Percentiles rank a stretch among this genome's conserved stretches.
Conservation (phyloP, 1,284 basidiomycete species). For the Butyriboletus appendiculatus region DNA sequence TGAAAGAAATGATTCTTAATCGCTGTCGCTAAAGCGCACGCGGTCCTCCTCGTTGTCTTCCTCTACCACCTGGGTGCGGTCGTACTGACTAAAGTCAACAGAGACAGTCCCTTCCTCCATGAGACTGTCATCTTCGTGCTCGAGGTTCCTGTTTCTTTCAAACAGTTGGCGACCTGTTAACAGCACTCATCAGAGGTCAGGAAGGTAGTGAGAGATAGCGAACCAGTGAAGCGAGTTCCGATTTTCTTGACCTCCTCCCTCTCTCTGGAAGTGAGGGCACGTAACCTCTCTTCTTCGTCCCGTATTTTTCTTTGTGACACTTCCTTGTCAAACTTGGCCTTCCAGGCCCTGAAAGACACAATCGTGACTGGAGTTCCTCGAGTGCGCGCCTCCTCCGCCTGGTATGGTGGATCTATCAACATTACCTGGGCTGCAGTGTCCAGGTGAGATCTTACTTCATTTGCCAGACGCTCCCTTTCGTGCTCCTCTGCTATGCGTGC, state of each 20-base stretch:
- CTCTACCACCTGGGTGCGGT: conserved; percentile 58
- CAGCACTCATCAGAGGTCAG: conserved; percentile 5
- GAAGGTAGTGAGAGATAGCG: conserved; percentile 21
- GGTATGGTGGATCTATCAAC: conserved; percentile 5
- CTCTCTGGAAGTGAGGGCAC: conserved; percentile 79
- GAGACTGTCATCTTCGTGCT: conserved; percentile 65
- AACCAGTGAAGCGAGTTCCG: conserved; percentile 70
- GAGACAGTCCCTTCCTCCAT: conserved; percentile 83
- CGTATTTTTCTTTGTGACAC: conserved; percentile 56
- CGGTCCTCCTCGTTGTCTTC: conserved; percentile 65
- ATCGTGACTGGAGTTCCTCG: conserved; percentile 89
- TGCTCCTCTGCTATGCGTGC: conserved; percentile 61
- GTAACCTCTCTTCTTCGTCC: conserved; percentile 85
- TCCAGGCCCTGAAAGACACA: conserved; percentile 84
- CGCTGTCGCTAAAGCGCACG: conserved; percentile 81
- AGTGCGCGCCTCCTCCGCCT: conserved; percentile 89
- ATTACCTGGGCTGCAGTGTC: background rate
- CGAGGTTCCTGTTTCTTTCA: conserved; percentile 76
- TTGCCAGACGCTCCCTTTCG: conserved; percentile 68
- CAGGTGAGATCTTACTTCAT: conserved; percentile 60
- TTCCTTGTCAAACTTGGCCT: conserved; percentile 74
- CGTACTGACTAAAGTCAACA: conserved; percentile 87
- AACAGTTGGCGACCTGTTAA: conserved; percentile 83
- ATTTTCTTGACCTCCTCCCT: conserved; percentile 83
- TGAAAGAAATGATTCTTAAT: conserved; percentile 41